Percentiles rank a stretch among this genome's conserved stretches.
phyloP scores from a whole-genome alignment of 257 asterid species.

The Avicennia marina region DNA sequence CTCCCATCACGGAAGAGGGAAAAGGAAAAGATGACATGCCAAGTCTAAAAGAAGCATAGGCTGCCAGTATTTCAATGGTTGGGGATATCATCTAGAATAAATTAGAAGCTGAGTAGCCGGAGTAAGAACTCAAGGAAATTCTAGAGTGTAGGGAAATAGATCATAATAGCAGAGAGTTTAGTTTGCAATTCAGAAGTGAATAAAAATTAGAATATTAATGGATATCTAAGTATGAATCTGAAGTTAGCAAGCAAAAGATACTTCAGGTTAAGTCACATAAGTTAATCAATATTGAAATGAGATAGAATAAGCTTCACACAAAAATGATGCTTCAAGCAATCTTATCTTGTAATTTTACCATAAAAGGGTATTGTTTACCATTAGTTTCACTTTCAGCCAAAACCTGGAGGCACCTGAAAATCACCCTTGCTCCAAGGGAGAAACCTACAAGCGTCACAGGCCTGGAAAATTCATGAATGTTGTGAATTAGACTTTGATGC shows the following conservation, averaged over 20 bases:
- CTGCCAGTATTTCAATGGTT: neutral
- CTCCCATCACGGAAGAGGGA: neutral
- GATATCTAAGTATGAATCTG: neutral
- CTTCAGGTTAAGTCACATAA: too few relatives aligned
- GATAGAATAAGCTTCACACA: neutral
- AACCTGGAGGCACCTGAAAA: slow-evolving; percentile 83
- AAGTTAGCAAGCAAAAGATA: neutral
- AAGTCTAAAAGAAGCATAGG: neutral
- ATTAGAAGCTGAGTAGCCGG: too few relatives aligned
- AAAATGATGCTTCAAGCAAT: neutral
- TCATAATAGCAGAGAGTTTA: too few relatives aligned
- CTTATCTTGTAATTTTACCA: too few relatives aligned
- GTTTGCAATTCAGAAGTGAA: too few relatives aligned
- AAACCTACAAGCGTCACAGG: slow-evolving; percentile 96
- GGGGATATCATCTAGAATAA: neutral
- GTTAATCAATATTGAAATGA: too few relatives aligned
- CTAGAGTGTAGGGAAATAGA: too few relatives aligned
- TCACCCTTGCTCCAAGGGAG: slow-evolving; percentile 95
- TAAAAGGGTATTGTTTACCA: slow-evolving; percentile 38
- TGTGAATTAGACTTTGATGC: slow-evolving; percentile 12
- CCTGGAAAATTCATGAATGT: slow-evolving; percentile 47
- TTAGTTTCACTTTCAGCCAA: slow-evolving; percentile 58
- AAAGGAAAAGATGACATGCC: neutral
- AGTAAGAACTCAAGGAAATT: too few relatives aligned
- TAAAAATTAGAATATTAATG: neutral